These are phyloP conservation scores for Manihot esculenta DNA, from an alignment of 441 rosid genomes.

Conservation along the genomic window DNA sequence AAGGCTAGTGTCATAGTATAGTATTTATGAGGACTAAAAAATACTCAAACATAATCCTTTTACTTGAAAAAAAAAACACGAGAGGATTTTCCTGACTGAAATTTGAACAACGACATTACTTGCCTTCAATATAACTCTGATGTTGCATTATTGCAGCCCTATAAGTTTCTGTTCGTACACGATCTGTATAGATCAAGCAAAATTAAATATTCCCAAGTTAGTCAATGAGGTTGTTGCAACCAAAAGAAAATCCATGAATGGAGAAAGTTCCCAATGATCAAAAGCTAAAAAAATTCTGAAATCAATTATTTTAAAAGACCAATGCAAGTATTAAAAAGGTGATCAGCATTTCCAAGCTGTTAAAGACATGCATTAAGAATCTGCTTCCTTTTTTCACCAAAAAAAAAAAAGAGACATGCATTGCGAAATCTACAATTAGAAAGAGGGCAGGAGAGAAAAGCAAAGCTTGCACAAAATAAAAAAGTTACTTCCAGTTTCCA, in stretches of 20 bases:
- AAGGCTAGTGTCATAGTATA: background rate
- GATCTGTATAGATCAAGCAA: constrained; percentile 50
- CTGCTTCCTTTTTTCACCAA: too few relatives aligned
- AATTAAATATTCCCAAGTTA: background rate
- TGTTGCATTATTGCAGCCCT: constrained; percentile 80
- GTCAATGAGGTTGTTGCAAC: background rate
- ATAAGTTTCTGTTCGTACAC: constrained; percentile 78
- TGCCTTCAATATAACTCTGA: constrained; percentile 78
- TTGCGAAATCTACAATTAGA: too few relatives aligned
- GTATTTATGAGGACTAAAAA: background rate
- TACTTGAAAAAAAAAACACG: background rate
- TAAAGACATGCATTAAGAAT: too few relatives aligned
- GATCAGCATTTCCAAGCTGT: too few relatives aligned
- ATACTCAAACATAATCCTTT: constrained; percentile 11
- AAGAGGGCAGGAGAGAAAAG: too few relatives aligned
- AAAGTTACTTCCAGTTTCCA: too few relatives aligned
- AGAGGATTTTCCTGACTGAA: constrained; percentile 12
- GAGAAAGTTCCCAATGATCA: constrained; percentile 1
- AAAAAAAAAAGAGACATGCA: too few relatives aligned
- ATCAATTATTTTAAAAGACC: background rate
- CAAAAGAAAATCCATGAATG: constrained; percentile 13
- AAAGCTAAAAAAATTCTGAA: background rate
- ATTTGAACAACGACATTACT: constrained; percentile 31
- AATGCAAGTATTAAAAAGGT: background rate
- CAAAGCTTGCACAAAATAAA: too few relatives aligned